Conservation (phyloP, 2,329 filamentous ascomycete species). For the Lasiodiplodia sp. region DNA sequence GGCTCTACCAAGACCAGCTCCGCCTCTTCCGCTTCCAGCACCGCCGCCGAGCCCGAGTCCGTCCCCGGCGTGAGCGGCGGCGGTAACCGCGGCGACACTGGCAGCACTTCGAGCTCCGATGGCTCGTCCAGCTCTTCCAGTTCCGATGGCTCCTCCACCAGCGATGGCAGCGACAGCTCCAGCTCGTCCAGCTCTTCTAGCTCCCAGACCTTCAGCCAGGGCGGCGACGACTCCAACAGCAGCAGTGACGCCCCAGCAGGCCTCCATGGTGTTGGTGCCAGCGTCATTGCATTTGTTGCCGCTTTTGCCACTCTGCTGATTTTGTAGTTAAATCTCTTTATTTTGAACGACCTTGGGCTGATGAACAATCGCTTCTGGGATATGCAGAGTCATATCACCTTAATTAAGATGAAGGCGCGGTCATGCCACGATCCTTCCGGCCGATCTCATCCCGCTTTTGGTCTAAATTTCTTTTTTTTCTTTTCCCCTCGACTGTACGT, state of each 20-base stretch:
- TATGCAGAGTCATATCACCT: neutral
- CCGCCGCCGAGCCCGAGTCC: conserved; percentile 47
- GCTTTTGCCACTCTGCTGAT: conserved; percentile 43
- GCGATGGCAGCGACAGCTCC: conserved; percentile 35
- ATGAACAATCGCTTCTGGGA: neutral
- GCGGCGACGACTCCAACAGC: conserved; percentile 30
- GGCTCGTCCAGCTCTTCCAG: conserved; percentile 25
- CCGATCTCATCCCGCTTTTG: neutral
- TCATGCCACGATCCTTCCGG: neutral
- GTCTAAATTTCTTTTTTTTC: neutral
- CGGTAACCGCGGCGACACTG: conserved; percentile 50
- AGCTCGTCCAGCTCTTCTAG: conserved; percentile 35
- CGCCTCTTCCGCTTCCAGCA: conserved; percentile 28
- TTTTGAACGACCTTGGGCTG: neutral
- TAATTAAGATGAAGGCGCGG: neutral
- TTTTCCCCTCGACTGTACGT: neutral
- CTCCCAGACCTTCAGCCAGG: conserved; percentile 33
- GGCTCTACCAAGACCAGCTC: conserved; percentile 36
- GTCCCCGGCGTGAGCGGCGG: conserved; percentile 64
- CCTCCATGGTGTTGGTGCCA: conserved; percentile 40
- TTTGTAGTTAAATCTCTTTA: conserved; percentile 33
- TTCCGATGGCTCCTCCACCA: conserved; percentile 34
- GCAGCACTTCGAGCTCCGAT: conserved; percentile 30
- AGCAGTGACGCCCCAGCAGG: conserved; percentile 38
- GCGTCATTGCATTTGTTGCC: conserved; percentile 42